phyloP scores from a whole-genome alignment of 2,329 filamentous ascomycete genomes.

The Colletotrichum lupini region DNA sequence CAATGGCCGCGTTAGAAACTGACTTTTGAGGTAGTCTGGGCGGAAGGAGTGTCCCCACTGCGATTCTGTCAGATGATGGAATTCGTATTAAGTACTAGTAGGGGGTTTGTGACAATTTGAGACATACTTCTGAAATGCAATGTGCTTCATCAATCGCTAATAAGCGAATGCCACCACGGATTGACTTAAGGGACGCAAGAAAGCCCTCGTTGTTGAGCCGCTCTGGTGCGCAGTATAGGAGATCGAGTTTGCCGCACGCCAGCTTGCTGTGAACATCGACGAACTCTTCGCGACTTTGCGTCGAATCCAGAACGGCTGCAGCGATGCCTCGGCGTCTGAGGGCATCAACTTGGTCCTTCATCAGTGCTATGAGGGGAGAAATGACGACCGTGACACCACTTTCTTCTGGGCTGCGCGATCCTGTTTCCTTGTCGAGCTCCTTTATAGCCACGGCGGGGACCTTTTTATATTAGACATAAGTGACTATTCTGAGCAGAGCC shows the following conservation, averaged over 20 bases:
- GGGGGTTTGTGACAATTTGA: background rate
- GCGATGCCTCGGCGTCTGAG: slow-evolving; percentile 59
- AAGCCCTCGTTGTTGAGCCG: slow-evolving; percentile 71
- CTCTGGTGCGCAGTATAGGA: slow-evolving; percentile 70
- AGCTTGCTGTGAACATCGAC: slow-evolving; percentile 49
- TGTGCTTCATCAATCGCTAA: slow-evolving; percentile 69
- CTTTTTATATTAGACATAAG: slow-evolving; percentile 39
- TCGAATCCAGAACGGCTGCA: slow-evolving; percentile 67
- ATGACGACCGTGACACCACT: slow-evolving; percentile 66
- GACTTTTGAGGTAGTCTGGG: slow-evolving; percentile 62
- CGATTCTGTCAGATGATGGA: background rate
- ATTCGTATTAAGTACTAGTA: background rate
- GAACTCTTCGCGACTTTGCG: slow-evolving; percentile 60
- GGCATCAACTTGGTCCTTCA: slow-evolving; percentile 71
- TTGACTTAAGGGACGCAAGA: slow-evolving; percentile 63
- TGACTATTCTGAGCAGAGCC: too few relatives aligned
- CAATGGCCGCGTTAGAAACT: background rate
- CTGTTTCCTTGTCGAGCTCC: slow-evolving; percentile 49
- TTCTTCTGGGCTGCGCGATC: slow-evolving; percentile 42
- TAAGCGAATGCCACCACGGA: slow-evolving; percentile 66
- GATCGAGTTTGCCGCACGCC: slow-evolving; percentile 58
- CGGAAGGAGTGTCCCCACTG: slow-evolving; percentile 62
- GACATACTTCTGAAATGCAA: slow-evolving; percentile 61
- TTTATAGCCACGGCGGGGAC: slow-evolving; percentile 60
- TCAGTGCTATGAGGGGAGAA: slow-evolving; percentile 66